A percentile compares a stretch with the other conserved stretches of the same genome.
Evolutionary conservation across 108 stramenopile species (phyloP).

Genomic region (Discostella pseudostelligera): DNA sequence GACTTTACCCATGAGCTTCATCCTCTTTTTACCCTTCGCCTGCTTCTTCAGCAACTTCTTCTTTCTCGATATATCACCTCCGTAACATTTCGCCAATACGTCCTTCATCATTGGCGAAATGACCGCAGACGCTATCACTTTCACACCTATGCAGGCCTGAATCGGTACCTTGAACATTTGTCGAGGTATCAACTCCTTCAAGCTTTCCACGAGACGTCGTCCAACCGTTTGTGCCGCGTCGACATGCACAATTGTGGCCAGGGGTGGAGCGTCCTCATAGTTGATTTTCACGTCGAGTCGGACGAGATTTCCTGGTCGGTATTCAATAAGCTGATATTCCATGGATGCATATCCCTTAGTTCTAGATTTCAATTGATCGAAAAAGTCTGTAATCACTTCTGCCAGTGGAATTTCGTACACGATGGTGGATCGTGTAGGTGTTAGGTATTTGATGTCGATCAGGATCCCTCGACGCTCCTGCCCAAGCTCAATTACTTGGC

Average conservation of each 20-base stretch:
- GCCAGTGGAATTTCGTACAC: constrained; percentile 85
- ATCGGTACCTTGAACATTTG: constrained; percentile 99
- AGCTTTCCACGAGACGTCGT: constrained; percentile 72
- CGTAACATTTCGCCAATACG: constrained; percentile 97
- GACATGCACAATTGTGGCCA: constrained; percentile 92
- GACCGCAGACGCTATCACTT: constrained; percentile 82
- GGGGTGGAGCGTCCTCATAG: constrained; percentile 89
- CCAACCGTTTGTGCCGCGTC: constrained; percentile 87
- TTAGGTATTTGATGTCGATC: constrained; percentile 92
- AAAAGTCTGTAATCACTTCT: constrained; percentile 98
- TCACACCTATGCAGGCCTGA: constrained; percentile 91
- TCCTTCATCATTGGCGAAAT: constrained; percentile 99
- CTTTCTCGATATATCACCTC: constrained; percentile 98
- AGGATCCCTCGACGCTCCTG: constrained; percentile 85
- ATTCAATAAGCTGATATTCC: constrained; percentile 93
- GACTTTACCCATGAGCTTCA: constrained; percentile 98
- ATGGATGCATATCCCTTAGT: constrained; percentile 98
- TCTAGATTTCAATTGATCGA: constrained; percentile 95
- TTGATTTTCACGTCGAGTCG: constrained; percentile 98
- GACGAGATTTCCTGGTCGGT: constrained; percentile 86
- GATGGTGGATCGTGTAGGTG: constrained; percentile 92
- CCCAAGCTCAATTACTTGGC: constrained; percentile 83
- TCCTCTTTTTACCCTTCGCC: constrained; percentile 98
- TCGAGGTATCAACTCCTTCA: constrained; percentile 94
- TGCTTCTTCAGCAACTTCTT: constrained; percentile 99